Conservation (phyloP, 495 filamentous ascomycete genomes). For the Geoglossum glabrum region DNA sequence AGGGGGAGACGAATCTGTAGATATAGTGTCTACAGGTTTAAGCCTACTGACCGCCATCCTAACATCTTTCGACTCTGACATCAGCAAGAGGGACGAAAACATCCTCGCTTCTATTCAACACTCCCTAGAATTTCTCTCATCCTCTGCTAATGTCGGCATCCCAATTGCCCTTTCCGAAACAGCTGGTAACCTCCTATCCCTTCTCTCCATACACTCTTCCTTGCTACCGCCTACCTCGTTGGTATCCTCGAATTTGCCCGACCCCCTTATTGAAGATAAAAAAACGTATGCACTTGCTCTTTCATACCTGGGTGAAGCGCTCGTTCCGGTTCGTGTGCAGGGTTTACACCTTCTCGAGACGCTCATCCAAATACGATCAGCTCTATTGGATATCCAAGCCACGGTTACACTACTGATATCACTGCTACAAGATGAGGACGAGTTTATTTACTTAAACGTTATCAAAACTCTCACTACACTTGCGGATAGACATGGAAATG, state of each 20-base stretch:
- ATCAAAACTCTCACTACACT: constrained; percentile 50
- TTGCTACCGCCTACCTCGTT: constrained; percentile 18
- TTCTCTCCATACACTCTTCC: constrained; percentile 25
- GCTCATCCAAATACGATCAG: constrained; percentile 38
- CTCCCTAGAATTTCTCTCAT: constrained; percentile 23
- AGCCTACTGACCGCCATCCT: constrained; percentile 48
- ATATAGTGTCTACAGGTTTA: constrained; percentile 35
- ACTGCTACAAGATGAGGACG: constrained; percentile 46
- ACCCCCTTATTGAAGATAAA: constrained; percentile 37
- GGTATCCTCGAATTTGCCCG: constrained; percentile 11
- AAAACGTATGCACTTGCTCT: constrained; percentile 53
- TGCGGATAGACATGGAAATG: constrained; percentile 40
- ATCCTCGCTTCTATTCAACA: constrained; percentile 30
- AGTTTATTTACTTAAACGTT: constrained; percentile 53
- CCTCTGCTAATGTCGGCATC: constrained; percentile 9
- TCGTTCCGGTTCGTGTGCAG: constrained; percentile 58
- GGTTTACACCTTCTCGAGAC: constrained; percentile 50
- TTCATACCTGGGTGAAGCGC: constrained; percentile 52
- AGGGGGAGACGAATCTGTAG: constrained; percentile 26
- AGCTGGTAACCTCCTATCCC: constrained; percentile 4
- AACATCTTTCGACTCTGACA: constrained; percentile 39
- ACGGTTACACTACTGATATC: constrained; percentile 45
- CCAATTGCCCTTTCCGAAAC: constrained; percentile 3
- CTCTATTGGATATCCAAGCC: constrained; percentile 49
- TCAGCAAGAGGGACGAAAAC: constrained; percentile 23